Evolutionary conservation across 495 filamentous ascomycete genomes (phyloP).

Genomic region (Aspergillus ostianus): DNA sequence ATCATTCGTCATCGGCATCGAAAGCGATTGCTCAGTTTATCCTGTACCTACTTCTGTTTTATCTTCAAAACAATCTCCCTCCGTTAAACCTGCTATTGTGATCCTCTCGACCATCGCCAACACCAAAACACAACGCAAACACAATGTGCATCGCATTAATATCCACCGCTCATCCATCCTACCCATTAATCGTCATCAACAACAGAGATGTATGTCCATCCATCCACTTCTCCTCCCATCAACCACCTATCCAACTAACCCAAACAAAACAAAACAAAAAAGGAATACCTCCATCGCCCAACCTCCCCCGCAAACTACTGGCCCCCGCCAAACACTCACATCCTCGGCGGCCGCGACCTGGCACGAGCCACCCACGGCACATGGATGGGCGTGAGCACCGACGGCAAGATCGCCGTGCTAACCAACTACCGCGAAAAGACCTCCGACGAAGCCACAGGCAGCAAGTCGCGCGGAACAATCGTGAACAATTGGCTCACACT

Average conservation of each 20-base stretch:
- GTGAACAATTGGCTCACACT: conserved; percentile 80
- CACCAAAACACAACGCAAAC: too few relatives aligned
- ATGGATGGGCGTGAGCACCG: conserved; percentile 87
- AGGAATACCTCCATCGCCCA: conserved; percentile 87
- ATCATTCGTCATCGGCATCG: not conserved
- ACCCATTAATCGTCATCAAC: conserved; percentile 84
- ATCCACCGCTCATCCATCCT: conserved; percentile 86
- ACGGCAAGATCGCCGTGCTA: conserved; percentile 82
- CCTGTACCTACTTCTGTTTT: not conserved
- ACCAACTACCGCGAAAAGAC: conserved; percentile 86
- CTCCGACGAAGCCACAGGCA: conserved; percentile 51
- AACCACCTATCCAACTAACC: conserved; percentile 3
- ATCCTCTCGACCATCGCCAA: too few relatives aligned
- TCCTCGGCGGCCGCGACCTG: conserved; percentile 69
- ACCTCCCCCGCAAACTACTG: conserved; percentile 85
- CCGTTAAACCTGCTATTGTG: too few relatives aligned
- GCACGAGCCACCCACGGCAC: conserved; percentile 71
- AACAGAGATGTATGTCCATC: conserved; percentile 75
- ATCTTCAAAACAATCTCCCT: too few relatives aligned
- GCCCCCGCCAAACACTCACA: conserved; percentile 56
- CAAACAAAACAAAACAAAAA: conserved; percentile 20
- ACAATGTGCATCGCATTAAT: conserved; percentile 90
- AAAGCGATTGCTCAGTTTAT: not conserved
- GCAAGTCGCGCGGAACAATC: conserved; percentile 75
- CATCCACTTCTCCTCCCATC: not conserved